phyloP scores from a whole-genome alignment of 352 stramenopile species.

The Pythium vanterpoolii region DNA sequence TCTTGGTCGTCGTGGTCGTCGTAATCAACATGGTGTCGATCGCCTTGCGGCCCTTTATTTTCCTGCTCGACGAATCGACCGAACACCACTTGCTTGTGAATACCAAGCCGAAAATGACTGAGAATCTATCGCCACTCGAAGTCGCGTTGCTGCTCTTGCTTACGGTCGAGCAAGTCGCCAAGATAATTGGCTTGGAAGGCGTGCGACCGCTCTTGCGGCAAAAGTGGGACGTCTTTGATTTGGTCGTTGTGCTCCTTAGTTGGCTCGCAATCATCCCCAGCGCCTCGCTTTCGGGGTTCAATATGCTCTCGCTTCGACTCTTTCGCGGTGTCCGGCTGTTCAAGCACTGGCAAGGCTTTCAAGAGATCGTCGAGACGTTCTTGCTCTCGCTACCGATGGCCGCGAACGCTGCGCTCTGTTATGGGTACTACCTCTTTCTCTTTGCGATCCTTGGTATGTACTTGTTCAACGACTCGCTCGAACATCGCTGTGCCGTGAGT shows the following conservation, averaged over 20 bases:
- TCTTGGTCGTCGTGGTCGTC: conserved; percentile 63
- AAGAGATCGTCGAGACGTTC: conserved; percentile 80
- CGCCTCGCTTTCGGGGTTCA: conserved; percentile 50
- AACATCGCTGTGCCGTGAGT: conserved; percentile 52
- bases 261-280: conserved; percentile 55
- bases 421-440: conserved; percentile 84
- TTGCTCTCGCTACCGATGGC: conserved; percentile 68
- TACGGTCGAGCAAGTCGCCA: conserved; percentile 61
- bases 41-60: conserved; percentile 55
- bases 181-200: conserved; percentile 63
- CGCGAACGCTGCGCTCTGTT: conserved; percentile 67
- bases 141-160: conserved; percentile 62
- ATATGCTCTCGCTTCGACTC: conserved; percentile 69
- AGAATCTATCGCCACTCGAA: conserved; percentile 55
- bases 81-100: conserved; percentile 32
- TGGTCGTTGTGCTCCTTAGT: conserved; percentile 53
- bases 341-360: conserved; percentile 73
- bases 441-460: conserved; percentile 87
- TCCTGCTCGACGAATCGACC: conserved; percentile 38
- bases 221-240: conserved; percentile 74
- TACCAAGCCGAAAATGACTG: conserved; percentile 37
- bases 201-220: conserved; percentile 47
- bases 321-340: conserved; percentile 68
- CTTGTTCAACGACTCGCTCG: conserved; percentile 80
- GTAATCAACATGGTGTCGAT: conserved; percentile 68